Conservation (phyloP, 768 basidiomycete genomes). For the Termitomyces heimii region DNA sequence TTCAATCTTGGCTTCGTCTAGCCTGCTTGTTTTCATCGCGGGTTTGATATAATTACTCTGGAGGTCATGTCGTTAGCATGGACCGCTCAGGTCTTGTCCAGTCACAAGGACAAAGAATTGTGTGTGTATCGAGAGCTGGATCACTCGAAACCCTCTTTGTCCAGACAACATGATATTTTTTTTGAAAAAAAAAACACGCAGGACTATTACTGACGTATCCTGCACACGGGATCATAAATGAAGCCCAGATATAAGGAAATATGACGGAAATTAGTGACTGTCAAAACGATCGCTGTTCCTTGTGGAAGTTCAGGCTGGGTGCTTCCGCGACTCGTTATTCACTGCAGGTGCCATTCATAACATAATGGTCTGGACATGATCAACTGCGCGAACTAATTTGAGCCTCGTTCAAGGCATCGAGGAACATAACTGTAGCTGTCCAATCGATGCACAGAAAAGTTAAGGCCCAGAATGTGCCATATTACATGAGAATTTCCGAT, state of each 20-base stretch:
- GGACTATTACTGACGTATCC: too few relatives aligned
- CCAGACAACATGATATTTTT: too few relatives aligned
- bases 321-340: neutral
- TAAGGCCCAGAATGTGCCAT: neutral
- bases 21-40: constrained; percentile 4
- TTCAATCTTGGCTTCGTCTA: constrained; percentile 5
- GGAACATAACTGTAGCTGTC: neutral
- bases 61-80: neutral
- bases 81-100: constrained; percentile 4
- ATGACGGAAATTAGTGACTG: neutral
- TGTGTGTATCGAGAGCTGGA: neutral
- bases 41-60: neutral
- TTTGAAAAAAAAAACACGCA: too few relatives aligned
- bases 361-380: neutral
- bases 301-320: neutral
- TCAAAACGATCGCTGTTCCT: neutral
- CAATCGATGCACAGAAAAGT: neutral
- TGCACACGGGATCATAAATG: too few relatives aligned
- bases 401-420: neutral
- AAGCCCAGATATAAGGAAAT: neutral
- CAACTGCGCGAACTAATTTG: neutral
- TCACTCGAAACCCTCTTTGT: neutral
- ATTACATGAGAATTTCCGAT: too few relatives aligned
- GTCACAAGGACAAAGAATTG: neutral
- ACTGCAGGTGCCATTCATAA: neutral